A percentile compares a stretch with the other conserved stretches of the same genome.
These are phyloP conservation scores for Wallacemonas sp. DNA, from an alignment of 208 protist genomes.

Conservation along the genomic window DNA sequence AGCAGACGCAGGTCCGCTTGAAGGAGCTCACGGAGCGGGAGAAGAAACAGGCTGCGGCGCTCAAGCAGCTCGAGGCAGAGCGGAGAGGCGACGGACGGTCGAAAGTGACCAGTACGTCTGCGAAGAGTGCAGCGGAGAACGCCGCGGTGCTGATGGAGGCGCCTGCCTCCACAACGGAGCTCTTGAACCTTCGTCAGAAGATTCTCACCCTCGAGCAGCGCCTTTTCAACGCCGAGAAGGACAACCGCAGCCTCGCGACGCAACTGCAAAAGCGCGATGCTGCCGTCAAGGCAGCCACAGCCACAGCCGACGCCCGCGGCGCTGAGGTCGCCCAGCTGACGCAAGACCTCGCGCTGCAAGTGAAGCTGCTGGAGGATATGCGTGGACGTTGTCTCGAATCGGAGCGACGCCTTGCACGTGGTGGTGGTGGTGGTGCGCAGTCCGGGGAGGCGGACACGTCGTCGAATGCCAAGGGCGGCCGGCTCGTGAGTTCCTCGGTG, in stretches of 20 bases:
- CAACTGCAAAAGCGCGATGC: conserved; percentile 28
- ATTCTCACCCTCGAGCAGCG: conserved; percentile 16
- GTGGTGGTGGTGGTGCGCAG: background rate
- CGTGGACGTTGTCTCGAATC: conserved; percentile 3
- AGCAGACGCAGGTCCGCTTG: conserved; percentile 28
- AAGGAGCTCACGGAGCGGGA: conserved; percentile 16
- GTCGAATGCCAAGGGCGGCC: conserved; percentile 13
- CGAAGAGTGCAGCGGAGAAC: background rate
- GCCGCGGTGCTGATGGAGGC: background rate
- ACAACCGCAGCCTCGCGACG: conserved; percentile 1
- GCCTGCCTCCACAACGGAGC: conserved; percentile 31
- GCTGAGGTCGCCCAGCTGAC: conserved; percentile 12
- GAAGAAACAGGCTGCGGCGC: conserved; percentile 19
- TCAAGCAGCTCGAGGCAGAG: conserved; percentile 30
- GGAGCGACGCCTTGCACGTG: background rate
- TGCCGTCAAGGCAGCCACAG: conserved; percentile 6
- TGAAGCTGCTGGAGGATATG: conserved; percentile 21
- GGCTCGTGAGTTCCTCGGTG: conserved; percentile 39
- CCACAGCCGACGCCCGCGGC: conserved; percentile 12
- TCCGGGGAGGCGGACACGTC: background rate
- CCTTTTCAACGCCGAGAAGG: conserved; percentile 8
- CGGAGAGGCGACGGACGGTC: too few species aligned
- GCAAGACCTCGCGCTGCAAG: conserved; percentile 10
- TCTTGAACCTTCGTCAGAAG: conserved; percentile 13
- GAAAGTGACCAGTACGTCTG: background rate